These are phyloP conservation scores for Cytidiella melzeri DNA, from an alignment of 768 basidiomycete genomes.

Conservation along the genomic window DNA sequence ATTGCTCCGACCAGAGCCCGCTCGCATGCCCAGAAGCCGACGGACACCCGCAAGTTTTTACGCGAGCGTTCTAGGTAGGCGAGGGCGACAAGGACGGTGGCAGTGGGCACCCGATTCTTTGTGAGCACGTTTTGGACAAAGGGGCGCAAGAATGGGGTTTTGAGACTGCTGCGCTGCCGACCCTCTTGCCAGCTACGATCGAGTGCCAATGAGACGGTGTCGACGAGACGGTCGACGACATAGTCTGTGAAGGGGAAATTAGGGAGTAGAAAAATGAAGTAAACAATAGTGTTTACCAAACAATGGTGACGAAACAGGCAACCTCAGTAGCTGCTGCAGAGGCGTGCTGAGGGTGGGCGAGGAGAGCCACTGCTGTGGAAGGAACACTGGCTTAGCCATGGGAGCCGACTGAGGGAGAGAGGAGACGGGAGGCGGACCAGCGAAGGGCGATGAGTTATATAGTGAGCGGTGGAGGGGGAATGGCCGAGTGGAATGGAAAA, in stretches of 20 bases:
- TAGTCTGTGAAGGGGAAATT: conserved; percentile 7
- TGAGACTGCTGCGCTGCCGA: conserved; percentile 1
- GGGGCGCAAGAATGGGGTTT: conserved; percentile 7
- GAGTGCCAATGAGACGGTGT: conserved; percentile 7
- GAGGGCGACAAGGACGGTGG: conserved; percentile 23
- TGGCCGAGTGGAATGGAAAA: conserved; percentile 2
- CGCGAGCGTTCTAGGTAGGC: conserved; percentile 22
- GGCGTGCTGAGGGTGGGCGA: background rate
- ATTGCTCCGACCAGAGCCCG: conserved; percentile 38
- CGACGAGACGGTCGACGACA: conserved; percentile 9
- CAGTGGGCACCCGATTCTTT: conserved; percentile 13
- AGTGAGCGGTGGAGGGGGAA: background rate
- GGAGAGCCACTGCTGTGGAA: background rate
- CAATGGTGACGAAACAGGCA: background rate
- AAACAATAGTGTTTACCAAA: conserved; percentile 5
- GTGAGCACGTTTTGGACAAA: conserved; percentile 13
- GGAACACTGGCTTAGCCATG: background rate
- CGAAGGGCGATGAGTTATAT: background rate
- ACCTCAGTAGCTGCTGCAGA: background rate
- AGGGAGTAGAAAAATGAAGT: background rate
- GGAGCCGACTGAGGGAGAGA: background rate
- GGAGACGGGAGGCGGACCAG: background rate
- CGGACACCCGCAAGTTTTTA: conserved; percentile 12
- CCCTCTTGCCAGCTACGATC: conserved; percentile 5
- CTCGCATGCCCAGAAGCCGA: conserved; percentile 28